Evolutionary conservation across 305 asterid species (phyloP).

Genomic region (Fraxinus albicans): DNA sequence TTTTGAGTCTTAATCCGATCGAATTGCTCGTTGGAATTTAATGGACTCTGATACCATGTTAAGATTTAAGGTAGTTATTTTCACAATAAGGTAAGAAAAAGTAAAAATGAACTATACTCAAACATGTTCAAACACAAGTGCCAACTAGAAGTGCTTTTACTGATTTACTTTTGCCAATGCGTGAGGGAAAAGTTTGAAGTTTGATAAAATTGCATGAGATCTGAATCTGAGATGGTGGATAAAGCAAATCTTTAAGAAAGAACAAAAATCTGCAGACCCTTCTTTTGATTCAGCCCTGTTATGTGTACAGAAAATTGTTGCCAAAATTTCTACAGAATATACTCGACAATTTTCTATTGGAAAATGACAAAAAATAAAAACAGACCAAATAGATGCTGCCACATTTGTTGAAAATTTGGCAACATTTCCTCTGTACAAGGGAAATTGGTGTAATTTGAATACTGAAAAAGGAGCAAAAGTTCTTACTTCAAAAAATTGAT

Average conservation of each 20-base stretch:
- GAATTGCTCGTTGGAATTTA: no score
- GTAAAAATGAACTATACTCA: background rate
- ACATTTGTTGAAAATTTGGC: no score
- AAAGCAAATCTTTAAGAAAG: conserved; percentile 4
- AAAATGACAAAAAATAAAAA: no score
- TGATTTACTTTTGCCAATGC: background rate
- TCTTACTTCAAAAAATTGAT: background rate
- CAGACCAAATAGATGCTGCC: no score
- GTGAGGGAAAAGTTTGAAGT: background rate
- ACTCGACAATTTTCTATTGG: no score
- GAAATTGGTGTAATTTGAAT: background rate
- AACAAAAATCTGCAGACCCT: background rate
- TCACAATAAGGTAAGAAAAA: background rate
- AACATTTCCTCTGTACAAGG: no score
- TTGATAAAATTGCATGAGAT: background rate
- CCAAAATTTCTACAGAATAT: no score
- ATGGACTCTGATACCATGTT: no score
- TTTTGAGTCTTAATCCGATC: no score
- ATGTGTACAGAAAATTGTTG: no score
- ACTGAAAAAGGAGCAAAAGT: background rate
- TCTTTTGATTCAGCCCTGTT: background rate
- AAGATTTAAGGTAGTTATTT: background rate
- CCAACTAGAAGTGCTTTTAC: background rate
- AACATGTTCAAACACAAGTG: background rate
- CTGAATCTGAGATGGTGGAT: background rate